Evolutionary conservation across 1,284 basidiomycete species (phyloP), one percentile per base, ranked within the genome.

Genomic region (Inonotus hispidus): DNA sequence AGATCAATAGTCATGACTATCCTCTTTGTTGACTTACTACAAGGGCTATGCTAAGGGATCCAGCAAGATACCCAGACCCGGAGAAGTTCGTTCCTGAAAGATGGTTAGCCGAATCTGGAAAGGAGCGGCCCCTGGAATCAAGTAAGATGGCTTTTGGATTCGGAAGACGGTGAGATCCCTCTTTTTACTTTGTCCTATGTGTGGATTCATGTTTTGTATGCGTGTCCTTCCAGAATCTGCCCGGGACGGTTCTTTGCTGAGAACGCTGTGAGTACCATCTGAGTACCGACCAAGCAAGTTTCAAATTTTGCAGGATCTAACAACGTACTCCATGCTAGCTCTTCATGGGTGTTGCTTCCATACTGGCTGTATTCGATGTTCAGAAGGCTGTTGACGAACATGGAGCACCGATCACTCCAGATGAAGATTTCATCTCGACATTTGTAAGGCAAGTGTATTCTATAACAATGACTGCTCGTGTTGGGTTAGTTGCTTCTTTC

Each of bases 31-130:
- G 32, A 19, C 14, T 38, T 14, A 39, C 19, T 16, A 7, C 32
- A 3, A 77, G 73, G 87, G 88, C 25, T 66, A 64, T 39, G 67
- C 39, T 23, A 13, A 59, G 54, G 10, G 53, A 61, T 25, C 59
- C 53, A 19, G 16, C 5, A 21, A 46, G 23, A 19, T 63, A 55
- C 32, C 57, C 58, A 0, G 53, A 59, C 8, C 61, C 61, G 4
- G 52, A 50, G 0, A 41, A 56, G 35, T 63, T 63, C 32, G 47
- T 35, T 2, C 61, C 61, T 7, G 61, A 63, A n/a, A 56, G 60
- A 38, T 62, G 56, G 56, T 2, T 62, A 25, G 32, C 56, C 8
- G 54, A n/a, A 27, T 5, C 16, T n/a, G 56, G 50, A 3, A 11
- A 58, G 25, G 50, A 50, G 11, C 16, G 25, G 14, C 52, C 58